Conservation (phyloP, 257 asterid species). For the Ehretia macrophylla region DNA sequence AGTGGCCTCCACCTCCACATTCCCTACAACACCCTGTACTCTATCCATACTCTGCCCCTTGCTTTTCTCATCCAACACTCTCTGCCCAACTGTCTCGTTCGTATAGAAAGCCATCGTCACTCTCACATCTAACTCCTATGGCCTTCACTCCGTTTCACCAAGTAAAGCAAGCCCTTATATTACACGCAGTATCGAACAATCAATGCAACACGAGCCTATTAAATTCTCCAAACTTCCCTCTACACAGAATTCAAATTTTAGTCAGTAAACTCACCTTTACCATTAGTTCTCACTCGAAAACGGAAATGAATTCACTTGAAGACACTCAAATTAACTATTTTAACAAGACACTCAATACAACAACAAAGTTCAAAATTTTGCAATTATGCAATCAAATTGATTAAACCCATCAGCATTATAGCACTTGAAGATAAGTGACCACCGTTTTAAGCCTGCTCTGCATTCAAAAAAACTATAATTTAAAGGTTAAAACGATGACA, state of each 20-base stretch:
- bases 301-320: neutral
- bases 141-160: neutral
- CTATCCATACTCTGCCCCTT: conserved; percentile 40
- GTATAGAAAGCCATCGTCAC: conserved; percentile 53
- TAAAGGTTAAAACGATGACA: neutral
- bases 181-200: conserved; percentile 20
- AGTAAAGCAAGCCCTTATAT: conserved; percentile 22
- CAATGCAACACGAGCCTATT: conserved; percentile 7
- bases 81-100: conserved; percentile 42
- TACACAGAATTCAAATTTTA: conserved; percentile 7
- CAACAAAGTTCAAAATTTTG: neutral
- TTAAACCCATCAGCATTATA: neutral
- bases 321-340: neutral
- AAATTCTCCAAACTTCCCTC: conserved; percentile 35
- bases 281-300: conserved; percentile 15
- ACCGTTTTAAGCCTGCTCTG: too few species aligned
- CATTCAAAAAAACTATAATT: neutral
- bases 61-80: conserved; percentile 42
- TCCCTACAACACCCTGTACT: conserved; percentile 29
- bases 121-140: conserved; percentile 31
- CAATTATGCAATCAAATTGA: neutral
- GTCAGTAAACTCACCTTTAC: conserved; percentile 3
- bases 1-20: conserved; percentile 50
- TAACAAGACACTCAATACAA: neutral
- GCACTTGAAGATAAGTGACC: neutral